Percentiles rank a stretch among this genome's conserved stretches.
phyloP scores from a whole-genome alignment of 257 asterid genomes.

The Orobanche coerulescens region DNA sequence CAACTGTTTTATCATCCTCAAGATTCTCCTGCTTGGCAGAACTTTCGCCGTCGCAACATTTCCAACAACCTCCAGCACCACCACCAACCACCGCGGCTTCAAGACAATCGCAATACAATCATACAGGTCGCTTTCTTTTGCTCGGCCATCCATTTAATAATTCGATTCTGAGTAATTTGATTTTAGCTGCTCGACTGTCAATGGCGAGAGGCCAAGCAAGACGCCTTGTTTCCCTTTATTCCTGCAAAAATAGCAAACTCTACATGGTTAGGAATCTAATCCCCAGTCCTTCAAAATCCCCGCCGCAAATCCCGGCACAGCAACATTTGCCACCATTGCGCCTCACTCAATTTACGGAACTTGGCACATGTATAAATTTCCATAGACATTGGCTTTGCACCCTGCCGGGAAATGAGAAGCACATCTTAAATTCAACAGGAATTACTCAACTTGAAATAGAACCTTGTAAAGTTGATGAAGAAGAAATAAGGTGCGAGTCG shows the following conservation, averaged over 20 bases:
- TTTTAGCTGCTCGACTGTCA: slow-evolving; percentile 13
- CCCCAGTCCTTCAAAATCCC: slow-evolving; percentile 25
- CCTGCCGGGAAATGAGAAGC: slow-evolving; percentile 21
- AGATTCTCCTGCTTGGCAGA: slow-evolving; percentile 4
- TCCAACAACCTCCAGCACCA: background rate
- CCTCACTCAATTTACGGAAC: slow-evolving; percentile 16
- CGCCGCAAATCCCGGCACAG: slow-evolving; percentile 14
- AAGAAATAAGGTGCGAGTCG: slow-evolving; percentile 13
- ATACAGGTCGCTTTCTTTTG: slow-evolving; percentile 14
- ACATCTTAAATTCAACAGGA: slow-evolving; percentile 20
- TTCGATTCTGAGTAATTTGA: background rate
- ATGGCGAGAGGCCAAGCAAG: slow-evolving; percentile 55
- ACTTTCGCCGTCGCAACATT: slow-evolving; percentile 14
- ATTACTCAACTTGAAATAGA: slow-evolving; percentile 20
- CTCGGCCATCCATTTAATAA: background rate
- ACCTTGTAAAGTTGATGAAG: slow-evolving; percentile 22
- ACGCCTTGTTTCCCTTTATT: slow-evolving; percentile 39
- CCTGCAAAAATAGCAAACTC: slow-evolving; percentile 24
- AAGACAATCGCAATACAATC: background rate
- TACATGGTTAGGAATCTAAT: slow-evolving; percentile 26
- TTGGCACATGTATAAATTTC: slow-evolving; percentile 18
- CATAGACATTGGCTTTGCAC: slow-evolving; percentile 35
- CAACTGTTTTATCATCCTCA: background rate
- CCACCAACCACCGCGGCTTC: slow-evolving; percentile 10
- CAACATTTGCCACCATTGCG: slow-evolving; percentile 19